Conservation (phyloP, 371 early-diverging fungal species). For the Chytridium lagenaria region DNA sequence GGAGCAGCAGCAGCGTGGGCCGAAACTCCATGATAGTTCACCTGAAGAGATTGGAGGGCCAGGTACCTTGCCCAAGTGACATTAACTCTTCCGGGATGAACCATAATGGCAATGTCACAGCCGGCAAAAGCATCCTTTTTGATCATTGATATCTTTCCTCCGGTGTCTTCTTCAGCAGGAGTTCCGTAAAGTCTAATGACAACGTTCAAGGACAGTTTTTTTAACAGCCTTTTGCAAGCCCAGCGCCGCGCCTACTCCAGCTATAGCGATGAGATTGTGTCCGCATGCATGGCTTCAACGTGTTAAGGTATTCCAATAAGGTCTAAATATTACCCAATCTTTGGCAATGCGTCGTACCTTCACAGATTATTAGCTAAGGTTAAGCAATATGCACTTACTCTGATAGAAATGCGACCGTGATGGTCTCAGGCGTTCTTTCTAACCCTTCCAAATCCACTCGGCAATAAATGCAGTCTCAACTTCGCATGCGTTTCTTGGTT, state of each 20-base stretch:
- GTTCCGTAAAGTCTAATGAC: constrained; percentile 76
- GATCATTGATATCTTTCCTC: constrained; percentile 75
- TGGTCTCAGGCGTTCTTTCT: not conserved
- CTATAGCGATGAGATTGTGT: constrained; percentile 48
- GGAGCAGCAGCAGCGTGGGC: constrained; percentile 71
- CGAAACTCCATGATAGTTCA: constrained; percentile 68
- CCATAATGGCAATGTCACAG: constrained; percentile 75
- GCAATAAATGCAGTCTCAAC: constrained; percentile 44
- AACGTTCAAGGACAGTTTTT: constrained; percentile 47
- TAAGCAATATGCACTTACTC: constrained; percentile 27
- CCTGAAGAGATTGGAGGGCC: constrained; percentile 55
- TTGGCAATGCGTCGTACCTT: constrained; percentile 49
- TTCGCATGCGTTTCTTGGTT: constrained; percentile 27
- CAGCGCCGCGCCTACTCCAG: constrained; percentile 41
- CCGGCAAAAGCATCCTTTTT: constrained; percentile 64
- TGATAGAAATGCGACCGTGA: constrained; percentile 35
- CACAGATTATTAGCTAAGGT: not conserved
- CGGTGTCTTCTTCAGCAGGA: constrained; percentile 76
- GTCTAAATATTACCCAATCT: constrained; percentile 36
- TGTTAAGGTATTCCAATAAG: too few relatives aligned
- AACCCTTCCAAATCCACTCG: constrained; percentile 27
- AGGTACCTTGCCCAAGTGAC: constrained; percentile 38
- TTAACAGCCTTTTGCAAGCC: constrained; percentile 62
- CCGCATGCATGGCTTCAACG: constrained; percentile 42
- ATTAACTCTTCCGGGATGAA: constrained; percentile 69